Evolutionary conservation across 176 grass and related monocot species (phyloP), one percentile per base, ranked within the genome.

Genomic region (Canna indica): DNA sequence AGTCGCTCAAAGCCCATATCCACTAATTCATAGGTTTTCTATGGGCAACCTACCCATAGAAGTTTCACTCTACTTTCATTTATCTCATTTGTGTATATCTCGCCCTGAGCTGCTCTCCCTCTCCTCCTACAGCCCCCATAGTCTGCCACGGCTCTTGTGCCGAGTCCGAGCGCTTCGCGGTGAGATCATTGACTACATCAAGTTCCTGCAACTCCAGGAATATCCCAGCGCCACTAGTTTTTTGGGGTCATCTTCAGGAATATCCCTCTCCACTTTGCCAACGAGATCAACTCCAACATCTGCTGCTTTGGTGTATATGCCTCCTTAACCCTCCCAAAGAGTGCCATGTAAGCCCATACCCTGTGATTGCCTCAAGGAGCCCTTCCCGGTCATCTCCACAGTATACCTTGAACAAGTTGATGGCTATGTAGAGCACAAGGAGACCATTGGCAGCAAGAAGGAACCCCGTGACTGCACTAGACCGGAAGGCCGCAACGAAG

Each of bases 281-380:
- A 88, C 86, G 65, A 88, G 82, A 75, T 88, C 86, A 73, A 82
- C 86, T 24, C 86, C 87, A 58, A 90, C 87, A 72, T 90, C 87
- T 15, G 87, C 87, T 52, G 87, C 87, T 58, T 90, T 86, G 18
- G 87, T 90, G 72, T 88, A 88, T 69, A 88, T 88, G 34, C 86
- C 86, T 73, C 86, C 86, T 47, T 82, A 35, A 90, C 80, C n/a
- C 80, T 81, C 3, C 83, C 87, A 13, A 90, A 90, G 56, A 90
- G 83, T 8, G 87, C 87, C 83, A 90, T 77, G 7, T 83, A 46
- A 90, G 83, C 22, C 87, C 87, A 72, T 90, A 90, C 42, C 87
- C 87, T 22, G 87, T 90, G 48, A 90, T 85, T 36, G 87, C 25
- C 73, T 90, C 87, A 50, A 79, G 85, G 42, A 90, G 87, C 6